Evolutionary conservation across 2,329 filamentous ascomycete species (phyloP), one percentile per base, ranked within the genome.

Genomic region (Parastagonospora nodorum): DNA sequence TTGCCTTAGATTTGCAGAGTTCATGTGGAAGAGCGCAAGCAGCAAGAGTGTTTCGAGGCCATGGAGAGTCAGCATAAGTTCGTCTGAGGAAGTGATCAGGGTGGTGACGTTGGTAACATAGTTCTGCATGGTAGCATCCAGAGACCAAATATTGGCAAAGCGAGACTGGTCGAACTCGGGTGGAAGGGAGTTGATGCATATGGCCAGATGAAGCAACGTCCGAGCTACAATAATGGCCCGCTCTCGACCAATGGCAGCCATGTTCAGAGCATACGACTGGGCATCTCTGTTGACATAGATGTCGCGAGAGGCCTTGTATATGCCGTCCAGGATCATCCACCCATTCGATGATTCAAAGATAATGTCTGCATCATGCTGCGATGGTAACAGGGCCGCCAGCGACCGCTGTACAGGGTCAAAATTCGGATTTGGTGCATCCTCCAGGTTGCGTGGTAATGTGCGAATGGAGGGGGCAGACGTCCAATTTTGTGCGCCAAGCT

Each of bases 281-380:
- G 57, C 51, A 43, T 73, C 69, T 42, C 51, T 48, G 45, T 69
- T 58, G 16, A 71, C 66, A 43, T 66, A 73, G 2, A 72, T 60
- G 2, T 70, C 60, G 43, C 53, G 54, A 2, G 60, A 55, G 8
- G 70, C 68, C 43, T 51, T 65, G 51, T 73, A 72, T 28, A 67
- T 55, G 33, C 51, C 56, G 2, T 57, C 51, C 14, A 72, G 45
- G 14, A 69, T 68, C 64, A 67, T 73, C 69, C 70, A 73, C 16
- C 67, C 67, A 42, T 73, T 72, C 1, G 68, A 68, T 2, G 67
- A 70, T 44, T 70, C 67, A 28, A 72, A 72, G 12, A 73, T 69
- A 44, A 72, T 60, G 41, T 72, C 60, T 31, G 70, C 67, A 56
- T 73, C 70, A 38, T 68, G 60, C 50, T 73, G 70, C 9, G 69